Evolutionary conservation across 495 filamentous ascomycete species (phyloP).

Genomic region (Tuber borchii): DNA sequence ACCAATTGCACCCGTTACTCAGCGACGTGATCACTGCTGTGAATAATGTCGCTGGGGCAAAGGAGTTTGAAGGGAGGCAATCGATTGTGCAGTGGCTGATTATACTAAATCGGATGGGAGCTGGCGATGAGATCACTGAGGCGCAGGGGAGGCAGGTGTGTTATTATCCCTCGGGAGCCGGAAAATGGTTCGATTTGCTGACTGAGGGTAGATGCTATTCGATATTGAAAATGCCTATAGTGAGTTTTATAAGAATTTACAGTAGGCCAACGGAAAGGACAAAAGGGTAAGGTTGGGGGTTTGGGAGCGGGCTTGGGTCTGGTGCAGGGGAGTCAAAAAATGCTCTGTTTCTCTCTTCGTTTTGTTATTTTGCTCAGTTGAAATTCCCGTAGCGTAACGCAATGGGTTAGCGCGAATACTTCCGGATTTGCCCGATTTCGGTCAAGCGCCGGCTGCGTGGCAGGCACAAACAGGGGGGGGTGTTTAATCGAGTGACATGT

Average conservation of each 20-base stretch:
- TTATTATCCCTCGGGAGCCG: conserved; percentile 61
- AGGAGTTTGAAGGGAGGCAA: conserved; percentile 84
- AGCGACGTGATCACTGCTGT: conserved; percentile 93
- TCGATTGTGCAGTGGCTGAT: conserved; percentile 99
- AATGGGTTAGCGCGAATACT: not conserved
- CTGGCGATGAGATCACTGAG: conserved; percentile 80
- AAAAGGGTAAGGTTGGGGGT: not conserved
- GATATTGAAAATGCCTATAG: conserved; percentile 42
- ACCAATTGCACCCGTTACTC: conserved; percentile 86
- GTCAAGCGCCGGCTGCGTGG: not conserved
- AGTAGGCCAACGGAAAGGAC: conserved; percentile 11
- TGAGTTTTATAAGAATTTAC: conserved; percentile 37
- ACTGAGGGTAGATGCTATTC: conserved; percentile 59
- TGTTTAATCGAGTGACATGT: not conserved
- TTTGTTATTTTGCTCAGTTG: not conserved
- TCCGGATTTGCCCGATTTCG: not conserved
- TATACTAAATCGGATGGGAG: conserved; percentile 91
- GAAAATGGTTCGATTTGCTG: conserved; percentile 31
- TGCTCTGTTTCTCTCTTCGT: not conserved
- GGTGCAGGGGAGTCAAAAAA: not conserved
- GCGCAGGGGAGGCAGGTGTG: conserved; percentile 75
- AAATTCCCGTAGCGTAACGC: not conserved
- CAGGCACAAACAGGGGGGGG: not conserved
- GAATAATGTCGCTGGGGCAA: conserved; percentile 72
- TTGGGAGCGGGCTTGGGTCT: not conserved